Base-by-base conservation (phyloP, 2,329 filamentous ascomycete genomes). In the Samsoniella hepiali region DNA sequence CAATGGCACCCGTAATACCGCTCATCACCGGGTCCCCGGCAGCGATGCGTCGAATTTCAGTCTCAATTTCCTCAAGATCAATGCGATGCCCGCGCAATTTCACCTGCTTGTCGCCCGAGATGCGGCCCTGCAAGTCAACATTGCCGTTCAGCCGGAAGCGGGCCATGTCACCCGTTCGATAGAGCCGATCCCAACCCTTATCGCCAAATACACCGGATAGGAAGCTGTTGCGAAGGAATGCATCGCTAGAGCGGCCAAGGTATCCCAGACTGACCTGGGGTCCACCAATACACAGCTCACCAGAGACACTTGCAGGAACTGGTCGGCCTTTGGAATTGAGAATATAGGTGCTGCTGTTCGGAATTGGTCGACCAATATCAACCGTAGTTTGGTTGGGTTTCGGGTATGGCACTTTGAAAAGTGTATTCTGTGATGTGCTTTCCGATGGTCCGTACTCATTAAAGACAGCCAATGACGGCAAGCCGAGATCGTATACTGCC, bases 161-260 rank as follows among this genome's bases (percentile, higher is more conserved):
- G 4, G 73, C 78, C 1, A 68, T 62, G 65, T 82, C 80, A 5
- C 80, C 79, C 0, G 79, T 81, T 32, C 69, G 66, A 64, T 78
- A 79, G 72, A 77, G 80, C 45, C 73, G 64, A 45, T 76, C 76
- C 64, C 72, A 69, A 1, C 70, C 68, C 4, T 31, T 27, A 3
- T 7, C 10, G 10, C 13, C 17, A 15, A 56, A 55, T 1, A 3
- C 10, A 1, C 42, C 44, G 8, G 51, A 47, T 2, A 32, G 34
- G 36, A 63, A 57, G 5, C 11, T 7, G n/a, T 63, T 56, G 2
- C 1, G 3, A 29, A 63, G n/a, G 36, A 63, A 63, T 31, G 60
- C 50, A 10, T 47, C 44, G n/a, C 50, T 49, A 7, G 51, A 44
- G n/a, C 60, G 50, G 13, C 53, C 42, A 8, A 63, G 60, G 9